Evolutionary conservation across 1,139 yeast species (phyloP).

Genomic region (Yamadazyma trypodendri): DNA sequence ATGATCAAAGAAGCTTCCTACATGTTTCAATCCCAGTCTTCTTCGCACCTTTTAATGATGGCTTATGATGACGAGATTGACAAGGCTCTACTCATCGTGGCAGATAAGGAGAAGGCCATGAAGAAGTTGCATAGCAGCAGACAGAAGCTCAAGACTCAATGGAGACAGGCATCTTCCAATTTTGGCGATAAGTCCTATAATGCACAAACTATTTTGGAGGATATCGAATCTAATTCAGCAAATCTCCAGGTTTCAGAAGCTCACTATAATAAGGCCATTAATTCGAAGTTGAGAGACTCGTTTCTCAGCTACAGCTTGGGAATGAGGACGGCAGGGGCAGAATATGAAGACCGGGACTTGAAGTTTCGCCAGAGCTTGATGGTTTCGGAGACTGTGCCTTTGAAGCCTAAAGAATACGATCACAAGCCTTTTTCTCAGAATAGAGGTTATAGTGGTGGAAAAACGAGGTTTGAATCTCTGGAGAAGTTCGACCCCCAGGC

Average conservation of each 20-base stretch:
- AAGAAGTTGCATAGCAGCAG: constrained; percentile 34
- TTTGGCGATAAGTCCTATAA: constrained; percentile 41
- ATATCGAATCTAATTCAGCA: constrained; percentile 48
- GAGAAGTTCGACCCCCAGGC: background rate
- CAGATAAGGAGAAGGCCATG: constrained; percentile 51
- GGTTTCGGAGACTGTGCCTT: background rate
- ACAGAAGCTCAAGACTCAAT: constrained; percentile 33
- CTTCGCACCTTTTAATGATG: constrained; percentile 2
- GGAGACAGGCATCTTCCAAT: constrained; percentile 40
- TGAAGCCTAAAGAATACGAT: background rate
- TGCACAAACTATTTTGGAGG: constrained; percentile 43
- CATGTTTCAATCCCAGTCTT: constrained; percentile 9
- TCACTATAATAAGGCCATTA: constrained; percentile 49
- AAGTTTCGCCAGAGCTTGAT: background rate
- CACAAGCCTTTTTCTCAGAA: background rate
- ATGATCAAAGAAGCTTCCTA: constrained; percentile 12
- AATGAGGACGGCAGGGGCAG: constrained; percentile 32
- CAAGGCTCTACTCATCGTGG: constrained; percentile 42
- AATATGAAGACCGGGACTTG: constrained; percentile 17
- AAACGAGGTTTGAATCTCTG: background rate
- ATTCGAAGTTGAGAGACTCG: constrained; percentile 43
- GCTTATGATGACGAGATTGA: constrained; percentile 14
- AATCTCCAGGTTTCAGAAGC: constrained; percentile 50
- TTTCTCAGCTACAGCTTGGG: constrained; percentile 41
- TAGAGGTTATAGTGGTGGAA: background rate